These are phyloP conservation scores for Marvania coccoides DNA, from an alignment of 139 green algal species.

Conservation along the genomic window DNA sequence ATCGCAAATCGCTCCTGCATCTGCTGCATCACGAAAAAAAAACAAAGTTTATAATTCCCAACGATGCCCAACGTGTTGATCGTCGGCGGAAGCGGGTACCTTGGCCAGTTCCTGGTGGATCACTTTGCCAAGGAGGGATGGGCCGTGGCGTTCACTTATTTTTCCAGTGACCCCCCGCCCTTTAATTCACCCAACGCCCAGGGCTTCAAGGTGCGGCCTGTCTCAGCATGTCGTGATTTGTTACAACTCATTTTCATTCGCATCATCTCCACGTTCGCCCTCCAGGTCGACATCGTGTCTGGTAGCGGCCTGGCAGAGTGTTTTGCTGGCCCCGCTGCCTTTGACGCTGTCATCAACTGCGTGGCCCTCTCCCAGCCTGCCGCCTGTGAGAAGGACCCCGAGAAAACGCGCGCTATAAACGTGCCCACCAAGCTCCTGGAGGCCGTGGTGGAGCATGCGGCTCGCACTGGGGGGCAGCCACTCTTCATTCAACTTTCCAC, in stretches of 20 bases:
- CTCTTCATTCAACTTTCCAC: conserved; percentile 70
- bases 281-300: conserved; percentile 33
- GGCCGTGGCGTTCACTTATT: conserved; percentile 25
- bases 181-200: neutral
- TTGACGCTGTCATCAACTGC: conserved; percentile 57
- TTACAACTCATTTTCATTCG: neutral
- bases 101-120: conserved; percentile 49
- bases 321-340: conserved; percentile 14
- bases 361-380: conserved; percentile 49
- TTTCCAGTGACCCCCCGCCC: neutral
- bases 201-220: neutral
- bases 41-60: neutral
- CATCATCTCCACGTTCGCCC: neutral
- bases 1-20: too few relatives aligned
- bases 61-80: conserved; percentile 20
- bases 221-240: neutral
- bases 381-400: conserved; percentile 49
- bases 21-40: too few relatives aligned
- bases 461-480: conserved; percentile 9
- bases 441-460: conserved; percentile 7
- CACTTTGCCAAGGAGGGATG: conserved; percentile 3
- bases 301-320: conserved; percentile 44
- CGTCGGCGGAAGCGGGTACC: conserved; percentile 35
- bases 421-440: conserved; percentile 40
- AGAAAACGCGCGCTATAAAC: conserved; percentile 40